A percentile compares a stretch with the other conserved stretches of the same genome.
phyloP scores from a whole-genome alignment of 345 rosid species.

The Brassica incana region DNA sequence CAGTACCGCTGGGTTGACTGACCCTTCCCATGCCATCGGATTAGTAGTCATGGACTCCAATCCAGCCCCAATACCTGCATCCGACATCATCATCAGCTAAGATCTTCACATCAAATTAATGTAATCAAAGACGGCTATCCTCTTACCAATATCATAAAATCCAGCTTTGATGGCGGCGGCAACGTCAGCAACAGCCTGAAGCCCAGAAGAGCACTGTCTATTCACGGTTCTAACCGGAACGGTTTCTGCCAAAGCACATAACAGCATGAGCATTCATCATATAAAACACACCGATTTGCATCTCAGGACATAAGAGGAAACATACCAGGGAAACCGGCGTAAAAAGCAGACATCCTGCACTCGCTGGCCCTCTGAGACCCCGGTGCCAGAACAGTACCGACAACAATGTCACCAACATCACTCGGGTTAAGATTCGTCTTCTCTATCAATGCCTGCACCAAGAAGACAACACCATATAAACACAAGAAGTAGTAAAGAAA shows the following conservation, averaged over 20 bases:
- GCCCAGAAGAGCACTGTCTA: slow-evolving; percentile 97
- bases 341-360: slow-evolving; percentile 99
- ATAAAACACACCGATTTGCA: neutral
- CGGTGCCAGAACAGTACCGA: slow-evolving; percentile 94
- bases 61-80: slow-evolving; percentile 93
- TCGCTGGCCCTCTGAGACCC: slow-evolving; percentile 97
- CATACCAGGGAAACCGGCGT: slow-evolving; percentile 97
- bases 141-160: slow-evolving; percentile 89
- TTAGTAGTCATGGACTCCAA: slow-evolving; percentile 92
- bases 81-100: neutral
- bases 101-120: neutral
- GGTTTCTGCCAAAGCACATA: slow-evolving; percentile 55
- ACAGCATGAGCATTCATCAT: slow-evolving; percentile 9
- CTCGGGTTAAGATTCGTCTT: slow-evolving; percentile 84
- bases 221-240: slow-evolving; percentile 94
- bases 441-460: slow-evolving; percentile 78
- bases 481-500: neutral
- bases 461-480: neutral
- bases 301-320: neutral
- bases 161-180: slow-evolving; percentile 99
- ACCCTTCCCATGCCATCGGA: slow-evolving; percentile 93
- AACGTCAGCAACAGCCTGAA: slow-evolving; percentile 99
- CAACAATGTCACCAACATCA: slow-evolving; percentile 99
- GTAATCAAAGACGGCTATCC: neutral
- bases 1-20: slow-evolving; percentile 85